Evolutionary conservation across 148 eudicot species (phyloP).

Genomic region (Cornus kousa): DNA sequence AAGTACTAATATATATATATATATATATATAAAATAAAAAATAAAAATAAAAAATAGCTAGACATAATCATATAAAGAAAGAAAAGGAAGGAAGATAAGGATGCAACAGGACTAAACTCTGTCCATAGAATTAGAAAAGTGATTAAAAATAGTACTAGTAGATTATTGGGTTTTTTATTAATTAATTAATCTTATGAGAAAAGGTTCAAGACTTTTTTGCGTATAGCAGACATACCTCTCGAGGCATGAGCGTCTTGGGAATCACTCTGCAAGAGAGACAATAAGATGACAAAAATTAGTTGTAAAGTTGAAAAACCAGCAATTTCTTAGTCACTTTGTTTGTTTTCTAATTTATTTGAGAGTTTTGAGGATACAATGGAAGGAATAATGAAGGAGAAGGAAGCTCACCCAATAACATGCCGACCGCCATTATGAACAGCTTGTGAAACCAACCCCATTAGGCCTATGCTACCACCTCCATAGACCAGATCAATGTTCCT

Average conservation of each 20-base stretch:
- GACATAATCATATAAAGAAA: background rate
- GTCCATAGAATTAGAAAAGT: no score
- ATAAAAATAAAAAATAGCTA: no score
- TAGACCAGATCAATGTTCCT: slow-evolving; percentile 97
- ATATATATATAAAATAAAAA: no score
- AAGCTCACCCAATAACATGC: slow-evolving; percentile 85
- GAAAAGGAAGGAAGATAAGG: background rate
- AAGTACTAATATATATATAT: no score
- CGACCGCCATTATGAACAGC: slow-evolving; percentile 99
- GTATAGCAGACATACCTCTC: slow-evolving; percentile 87
- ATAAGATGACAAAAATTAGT: slow-evolving; percentile 77
- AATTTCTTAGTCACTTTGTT: slow-evolving; percentile 9
- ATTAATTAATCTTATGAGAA: slow-evolving; percentile 12
- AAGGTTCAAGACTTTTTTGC: slow-evolving; percentile 50
- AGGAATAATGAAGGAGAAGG: background rate
- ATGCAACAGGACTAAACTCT: background rate
- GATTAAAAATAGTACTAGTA: background rate
- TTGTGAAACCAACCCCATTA: slow-evolving; percentile 97
- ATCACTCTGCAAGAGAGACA: slow-evolving; percentile 87
- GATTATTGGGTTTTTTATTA: slow-evolving; percentile 1
- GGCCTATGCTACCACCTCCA: slow-evolving; percentile 99
- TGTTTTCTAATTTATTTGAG: background rate
- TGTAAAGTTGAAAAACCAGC: slow-evolving; percentile 21
- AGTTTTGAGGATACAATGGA: background rate
- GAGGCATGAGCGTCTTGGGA: slow-evolving; percentile 99